Conservation (phyloP, 2,329 filamentous ascomycete species). For the Ascosphaera acerosa region DNA sequence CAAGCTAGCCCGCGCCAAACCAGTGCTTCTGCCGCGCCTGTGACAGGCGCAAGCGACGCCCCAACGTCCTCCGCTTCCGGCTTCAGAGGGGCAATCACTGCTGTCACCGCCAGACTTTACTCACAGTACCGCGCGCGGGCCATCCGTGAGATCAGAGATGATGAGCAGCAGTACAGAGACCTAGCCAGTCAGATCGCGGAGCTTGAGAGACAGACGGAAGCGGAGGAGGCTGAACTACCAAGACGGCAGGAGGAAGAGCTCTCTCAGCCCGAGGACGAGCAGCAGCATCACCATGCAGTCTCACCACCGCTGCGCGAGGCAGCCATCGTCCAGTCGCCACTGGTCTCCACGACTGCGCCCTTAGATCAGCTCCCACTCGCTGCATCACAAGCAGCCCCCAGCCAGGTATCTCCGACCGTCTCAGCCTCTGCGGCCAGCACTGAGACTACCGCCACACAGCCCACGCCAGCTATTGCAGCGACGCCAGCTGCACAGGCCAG, state of each 20-base stretch:
- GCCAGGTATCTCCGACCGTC: no score
- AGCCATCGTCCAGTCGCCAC: no score
- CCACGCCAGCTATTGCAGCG: no score
- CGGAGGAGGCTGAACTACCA: slow-evolving; percentile 38
- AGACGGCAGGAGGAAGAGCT: slow-evolving; percentile 37
- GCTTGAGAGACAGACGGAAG: not conserved
- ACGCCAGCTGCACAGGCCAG: no score
- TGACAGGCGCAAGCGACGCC: not conserved
- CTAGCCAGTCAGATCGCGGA: not conserved
- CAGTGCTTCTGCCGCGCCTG: not conserved
- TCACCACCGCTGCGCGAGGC: no score
- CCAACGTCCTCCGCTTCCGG: no score
- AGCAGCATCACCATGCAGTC: no score
- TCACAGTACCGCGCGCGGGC: not conserved
- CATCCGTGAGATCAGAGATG: not conserved
- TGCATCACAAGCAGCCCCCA: no score
- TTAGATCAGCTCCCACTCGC: no score
- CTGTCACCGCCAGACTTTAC: not conserved
- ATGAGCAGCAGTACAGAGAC: not conserved
- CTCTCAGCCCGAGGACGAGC: slow-evolving; percentile 24
- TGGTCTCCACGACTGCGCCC: no score
- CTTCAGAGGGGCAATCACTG: not conserved
- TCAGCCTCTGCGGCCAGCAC: no score
- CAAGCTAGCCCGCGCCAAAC: not conserved
- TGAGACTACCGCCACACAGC: no score